These are phyloP conservation scores for Dissophora ornata DNA, from an alignment of 192 early-diverging fungal species.

Conservation along the genomic window DNA sequence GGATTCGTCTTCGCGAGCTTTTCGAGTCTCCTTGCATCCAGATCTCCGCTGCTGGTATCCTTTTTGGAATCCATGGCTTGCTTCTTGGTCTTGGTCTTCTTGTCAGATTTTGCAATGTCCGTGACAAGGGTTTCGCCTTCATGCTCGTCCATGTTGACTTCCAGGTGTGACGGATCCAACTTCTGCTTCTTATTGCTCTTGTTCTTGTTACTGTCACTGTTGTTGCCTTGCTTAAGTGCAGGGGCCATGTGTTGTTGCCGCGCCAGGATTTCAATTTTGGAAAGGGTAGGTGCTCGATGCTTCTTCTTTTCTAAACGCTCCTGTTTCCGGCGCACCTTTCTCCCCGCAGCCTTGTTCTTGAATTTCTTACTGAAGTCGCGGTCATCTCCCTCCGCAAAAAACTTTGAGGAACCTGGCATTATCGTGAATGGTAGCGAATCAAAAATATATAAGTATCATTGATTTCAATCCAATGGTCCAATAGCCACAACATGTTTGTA, in stretches of 20 bases:
- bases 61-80: constrained; percentile 3
- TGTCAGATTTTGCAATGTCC: constrained; percentile 6
- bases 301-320: constrained; percentile 61
- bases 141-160: constrained; percentile 43
- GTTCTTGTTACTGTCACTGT: constrained; percentile 4
- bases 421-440: no score
- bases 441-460: no score
- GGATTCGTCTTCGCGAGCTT: constrained; percentile 61
- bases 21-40: constrained; percentile 48
- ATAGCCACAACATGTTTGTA: no score
- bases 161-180: constrained; percentile 15
- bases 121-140: constrained; percentile 41
- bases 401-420: constrained; percentile 34
- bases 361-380: constrained; percentile 61
- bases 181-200: constrained; percentile 37
- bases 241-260: constrained; percentile 35
- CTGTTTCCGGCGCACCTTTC: constrained; percentile 64
- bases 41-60: constrained; percentile 4
- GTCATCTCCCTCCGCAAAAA: constrained; percentile 56
- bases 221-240: constrained; percentile 3
- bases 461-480: no score
- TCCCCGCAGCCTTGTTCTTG: constrained; percentile 55
- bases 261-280: constrained; percentile 41
- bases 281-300: constrained; percentile 44
- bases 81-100: background rate